phyloP scores from a whole-genome alignment of 768 basidiomycete species.

The Phylloporus scabripes region DNA sequence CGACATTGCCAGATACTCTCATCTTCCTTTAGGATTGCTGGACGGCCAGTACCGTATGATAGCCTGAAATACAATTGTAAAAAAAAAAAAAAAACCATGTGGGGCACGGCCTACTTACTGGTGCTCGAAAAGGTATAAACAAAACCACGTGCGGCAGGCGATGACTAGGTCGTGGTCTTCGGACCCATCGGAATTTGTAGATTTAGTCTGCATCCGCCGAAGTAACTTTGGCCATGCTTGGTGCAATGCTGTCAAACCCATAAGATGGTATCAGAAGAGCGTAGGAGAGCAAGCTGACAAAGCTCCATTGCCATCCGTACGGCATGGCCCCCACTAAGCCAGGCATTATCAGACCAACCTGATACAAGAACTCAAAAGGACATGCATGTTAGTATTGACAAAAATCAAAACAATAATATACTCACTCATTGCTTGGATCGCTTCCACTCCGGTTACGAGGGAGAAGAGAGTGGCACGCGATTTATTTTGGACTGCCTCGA shows the following conservation, averaged over 20 bases:
- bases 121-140: slow-evolving; percentile 89
- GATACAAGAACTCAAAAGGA: slow-evolving; percentile 72
- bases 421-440: slow-evolving; percentile 91
- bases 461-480: slow-evolving; percentile 84
- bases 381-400: slow-evolving; percentile 1
- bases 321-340: slow-evolving; percentile 93
- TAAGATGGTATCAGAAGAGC: slow-evolving; percentile 6
- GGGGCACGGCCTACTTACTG: slow-evolving; percentile 53
- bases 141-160: slow-evolving; percentile 87
- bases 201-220: slow-evolving; percentile 69
- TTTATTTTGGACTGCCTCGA: slow-evolving; percentile 82
- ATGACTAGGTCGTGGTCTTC: slow-evolving; percentile 78
- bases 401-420: neutral
- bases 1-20: slow-evolving; percentile 84
- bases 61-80: slow-evolving; percentile 46
- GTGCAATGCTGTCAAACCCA: slow-evolving; percentile 60
- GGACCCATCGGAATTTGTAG: slow-evolving; percentile 40
- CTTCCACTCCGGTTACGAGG: slow-evolving; percentile 78
- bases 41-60: slow-evolving; percentile 92
- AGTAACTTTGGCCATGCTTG: slow-evolving; percentile 84
- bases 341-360: slow-evolving; percentile 95
- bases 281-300: slow-evolving; percentile 43
- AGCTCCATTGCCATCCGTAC: slow-evolving; percentile 95
- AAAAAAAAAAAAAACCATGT: neutral
- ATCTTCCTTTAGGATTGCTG: slow-evolving; percentile 88